A percentile compares a stretch with the other conserved stretches of the same genome.
These are phyloP conservation scores for Gyromitra esculenta DNA, from an alignment of 2,329 filamentous ascomycete species.

Conservation along the genomic window DNA sequence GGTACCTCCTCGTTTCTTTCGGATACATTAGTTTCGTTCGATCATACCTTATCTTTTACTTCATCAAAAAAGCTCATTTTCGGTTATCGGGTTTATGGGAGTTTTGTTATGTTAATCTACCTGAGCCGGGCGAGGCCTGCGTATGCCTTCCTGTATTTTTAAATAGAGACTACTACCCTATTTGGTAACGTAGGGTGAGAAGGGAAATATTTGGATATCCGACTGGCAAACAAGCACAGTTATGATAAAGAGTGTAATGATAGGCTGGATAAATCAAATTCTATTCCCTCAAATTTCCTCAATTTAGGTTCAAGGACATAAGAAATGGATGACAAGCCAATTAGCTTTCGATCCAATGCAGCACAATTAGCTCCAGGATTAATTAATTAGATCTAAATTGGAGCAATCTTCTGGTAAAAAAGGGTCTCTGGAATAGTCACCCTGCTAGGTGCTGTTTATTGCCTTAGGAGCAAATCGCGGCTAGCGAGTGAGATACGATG, in stretches of 20 bases:
- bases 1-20: constrained; percentile 16
- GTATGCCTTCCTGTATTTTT: constrained; percentile 36
- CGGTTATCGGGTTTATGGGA: constrained; percentile 40
- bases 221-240: neutral
- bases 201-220: constrained; percentile 15
- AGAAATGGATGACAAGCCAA: no score
- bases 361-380: no score
- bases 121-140: neutral
- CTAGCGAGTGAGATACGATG: no score
- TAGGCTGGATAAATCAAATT: neutral
- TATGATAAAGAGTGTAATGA: neutral
- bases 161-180: constrained; percentile 26
- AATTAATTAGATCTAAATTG: no score
- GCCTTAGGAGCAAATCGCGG: no score
- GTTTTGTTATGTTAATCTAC: constrained; percentile 26
- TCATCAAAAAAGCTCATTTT: constrained; percentile 25
- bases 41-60: constrained; percentile 25
- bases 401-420: no score
- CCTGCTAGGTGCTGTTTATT: no score
- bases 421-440: no score
- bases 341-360: no score
- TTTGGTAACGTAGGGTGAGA: constrained; percentile 2
- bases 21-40: constrained; percentile 21
- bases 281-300: neutral
- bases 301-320: no score